A percentile compares a stretch with the other conserved stretches of the same genome.
These are phyloP conservation scores for Nigrospora oryzae DNA, from an alignment of 2,329 filamentous ascomycete genomes.

Conservation along the genomic window DNA sequence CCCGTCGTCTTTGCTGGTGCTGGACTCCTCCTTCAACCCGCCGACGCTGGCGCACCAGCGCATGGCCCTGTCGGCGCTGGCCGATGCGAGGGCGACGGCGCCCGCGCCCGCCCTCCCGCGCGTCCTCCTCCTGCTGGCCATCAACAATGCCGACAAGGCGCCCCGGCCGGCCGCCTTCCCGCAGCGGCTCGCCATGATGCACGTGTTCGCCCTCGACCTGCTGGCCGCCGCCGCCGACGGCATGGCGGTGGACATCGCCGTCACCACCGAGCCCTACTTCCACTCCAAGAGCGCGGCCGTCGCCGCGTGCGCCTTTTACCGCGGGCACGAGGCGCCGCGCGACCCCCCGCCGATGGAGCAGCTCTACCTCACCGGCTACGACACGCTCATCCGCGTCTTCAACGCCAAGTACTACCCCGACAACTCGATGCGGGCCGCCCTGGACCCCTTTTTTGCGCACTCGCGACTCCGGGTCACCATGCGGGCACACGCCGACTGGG, in stretches of 20 bases:
- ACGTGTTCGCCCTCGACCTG: slow-evolving; percentile 53
- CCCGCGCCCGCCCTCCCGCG: slow-evolving; percentile 16
- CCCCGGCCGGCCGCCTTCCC: slow-evolving; percentile 61
- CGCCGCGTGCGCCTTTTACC: slow-evolving; percentile 32
- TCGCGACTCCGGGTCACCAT: slow-evolving; percentile 57
- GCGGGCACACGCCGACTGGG: slow-evolving; percentile 54
- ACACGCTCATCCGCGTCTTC: slow-evolving; percentile 66
- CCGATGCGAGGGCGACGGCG: slow-evolving; percentile 7
- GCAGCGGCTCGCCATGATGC: slow-evolving; percentile 64
- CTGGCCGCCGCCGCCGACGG: slow-evolving; percentile 11
- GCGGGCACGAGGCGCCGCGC: slow-evolving; percentile 5
- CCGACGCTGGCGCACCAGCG: slow-evolving; percentile 52
- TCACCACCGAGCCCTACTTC: slow-evolving; percentile 68
- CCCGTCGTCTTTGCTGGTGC: slow-evolving; percentile 38
- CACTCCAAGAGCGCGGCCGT: slow-evolving; percentile 61
- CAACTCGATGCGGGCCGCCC: slow-evolving; percentile 38
- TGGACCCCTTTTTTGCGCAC: slow-evolving; percentile 55
- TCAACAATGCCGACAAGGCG: slow-evolving; percentile 59
- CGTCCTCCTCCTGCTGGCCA: slow-evolving; percentile 51
- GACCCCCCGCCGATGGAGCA: slow-evolving; percentile 32
- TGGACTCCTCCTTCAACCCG: slow-evolving; percentile 64
- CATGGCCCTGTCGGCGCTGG: slow-evolving; percentile 44
- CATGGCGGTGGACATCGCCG: slow-evolving; percentile 51
- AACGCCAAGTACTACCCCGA: slow-evolving; percentile 62
- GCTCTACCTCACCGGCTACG: slow-evolving; percentile 65